These are phyloP conservation scores for Mycena polygramma DNA, from an alignment of 768 basidiomycete genomes.

Conservation along the genomic window DNA sequence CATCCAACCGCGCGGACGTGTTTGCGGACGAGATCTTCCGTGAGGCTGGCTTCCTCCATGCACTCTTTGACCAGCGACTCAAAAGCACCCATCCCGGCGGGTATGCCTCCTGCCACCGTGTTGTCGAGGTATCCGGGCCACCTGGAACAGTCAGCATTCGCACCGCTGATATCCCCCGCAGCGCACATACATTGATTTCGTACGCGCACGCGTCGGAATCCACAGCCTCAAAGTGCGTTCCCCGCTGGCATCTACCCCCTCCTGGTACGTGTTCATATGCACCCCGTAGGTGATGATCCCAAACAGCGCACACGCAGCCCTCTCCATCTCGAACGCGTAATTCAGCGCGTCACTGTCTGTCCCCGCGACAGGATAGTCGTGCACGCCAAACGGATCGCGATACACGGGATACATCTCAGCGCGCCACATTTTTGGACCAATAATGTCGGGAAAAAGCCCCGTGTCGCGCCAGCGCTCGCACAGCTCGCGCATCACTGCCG, in stretches of 20 bases:
- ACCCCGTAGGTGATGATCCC: slow-evolving; percentile 93
- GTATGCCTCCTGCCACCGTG: slow-evolving; percentile 92
- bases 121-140: slow-evolving; percentile 94
- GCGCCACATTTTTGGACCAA: slow-evolving; percentile 87
- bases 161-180: neutral
- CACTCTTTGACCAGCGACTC: slow-evolving; percentile 91
- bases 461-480: slow-evolving; percentile 83
- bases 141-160: slow-evolving; percentile 47
- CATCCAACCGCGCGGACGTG: slow-evolving; percentile 74
- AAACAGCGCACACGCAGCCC: slow-evolving; percentile 90
- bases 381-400: slow-evolving; percentile 73
- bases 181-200: slow-evolving; percentile 86
- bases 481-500: slow-evolving; percentile 70
- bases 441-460: slow-evolving; percentile 72
- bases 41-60: slow-evolving; percentile 92
- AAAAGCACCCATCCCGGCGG: slow-evolving; percentile 78
- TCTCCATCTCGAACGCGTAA: slow-evolving; percentile 90
- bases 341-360: slow-evolving; percentile 52
- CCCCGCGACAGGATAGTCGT: slow-evolving; percentile 55
- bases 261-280: slow-evolving; percentile 85
- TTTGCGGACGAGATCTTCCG: slow-evolving; percentile 70
- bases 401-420: slow-evolving; percentile 87
- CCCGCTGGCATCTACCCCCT: slow-evolving; percentile 49
- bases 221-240: slow-evolving; percentile 71
- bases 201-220: slow-evolving; percentile 88